A percentile compares a stretch with the other conserved stretches of the same genome.
Conservation (phyloP, 805 yeast species). For the Kazachstania taianensis region DNA sequence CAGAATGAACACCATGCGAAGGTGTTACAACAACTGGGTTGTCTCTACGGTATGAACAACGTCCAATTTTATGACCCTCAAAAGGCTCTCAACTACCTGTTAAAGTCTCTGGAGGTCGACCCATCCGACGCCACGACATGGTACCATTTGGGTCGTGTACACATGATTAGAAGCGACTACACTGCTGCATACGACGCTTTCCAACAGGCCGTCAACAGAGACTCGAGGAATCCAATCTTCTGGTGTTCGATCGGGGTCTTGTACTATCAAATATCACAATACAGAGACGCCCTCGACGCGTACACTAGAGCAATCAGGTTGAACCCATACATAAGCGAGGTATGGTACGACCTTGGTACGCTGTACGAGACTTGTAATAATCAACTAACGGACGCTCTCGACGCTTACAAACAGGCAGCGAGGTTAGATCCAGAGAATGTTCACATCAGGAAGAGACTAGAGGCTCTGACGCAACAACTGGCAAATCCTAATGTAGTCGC, state of each 20-base stretch:
- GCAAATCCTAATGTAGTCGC: slow-evolving; percentile 26
- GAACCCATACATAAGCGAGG: slow-evolving; percentile 93
- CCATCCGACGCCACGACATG: slow-evolving; percentile 90
- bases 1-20: slow-evolving; percentile 92
- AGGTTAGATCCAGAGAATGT: slow-evolving; percentile 89
- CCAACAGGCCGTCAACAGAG: slow-evolving; percentile 97
- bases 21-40: slow-evolving; percentile 91
- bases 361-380: slow-evolving; percentile 94
- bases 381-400: slow-evolving; percentile 88
- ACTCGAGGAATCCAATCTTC: slow-evolving; percentile 93
- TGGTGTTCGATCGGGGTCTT: slow-evolving; percentile 96
- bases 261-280: slow-evolving; percentile 92
- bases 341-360: slow-evolving; percentile 98
- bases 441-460: slow-evolving; percentile 86
- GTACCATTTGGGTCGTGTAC: slow-evolving; percentile 94
- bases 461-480: slow-evolving; percentile 55
- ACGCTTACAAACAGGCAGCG: slow-evolving; percentile 95
- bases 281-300: slow-evolving; percentile 94
- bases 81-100: slow-evolving; percentile 67
- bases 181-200: slow-evolving; percentile 95
- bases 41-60: slow-evolving; percentile 63
- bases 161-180: slow-evolving; percentile 92
- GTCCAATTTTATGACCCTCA: slow-evolving; percentile 70
- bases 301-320: slow-evolving; percentile 92
- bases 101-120: slow-evolving; percentile 85